Conservation (phyloP, 495 filamentous ascomycete species). For the Tuber microsphaerosporum region DNA sequence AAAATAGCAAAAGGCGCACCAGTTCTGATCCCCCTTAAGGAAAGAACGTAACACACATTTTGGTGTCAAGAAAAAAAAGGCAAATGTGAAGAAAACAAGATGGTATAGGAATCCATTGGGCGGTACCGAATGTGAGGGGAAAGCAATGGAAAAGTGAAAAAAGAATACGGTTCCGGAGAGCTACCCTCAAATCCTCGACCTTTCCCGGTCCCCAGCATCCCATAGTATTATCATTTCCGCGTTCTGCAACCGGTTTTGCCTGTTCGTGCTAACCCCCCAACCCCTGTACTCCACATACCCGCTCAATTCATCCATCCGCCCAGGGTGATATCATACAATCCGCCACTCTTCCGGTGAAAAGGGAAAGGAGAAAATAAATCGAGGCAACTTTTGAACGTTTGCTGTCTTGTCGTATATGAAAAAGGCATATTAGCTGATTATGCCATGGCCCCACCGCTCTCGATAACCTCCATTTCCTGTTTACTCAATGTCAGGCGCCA, state of each 20-base stretch:
- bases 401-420: conserved; percentile 14
- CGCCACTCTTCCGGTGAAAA: not conserved
- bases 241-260: not conserved
- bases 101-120: not conserved
- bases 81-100: not conserved
- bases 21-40: not conserved
- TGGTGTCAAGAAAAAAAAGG: not conserved
- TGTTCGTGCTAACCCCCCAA: not conserved
- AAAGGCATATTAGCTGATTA: conserved; percentile 22
- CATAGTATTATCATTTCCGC: not conserved
- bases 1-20: not conserved
- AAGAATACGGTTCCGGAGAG: not conserved
- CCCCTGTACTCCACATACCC: not conserved
- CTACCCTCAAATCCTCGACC: not conserved
- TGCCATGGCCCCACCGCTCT: conserved; percentile 70
- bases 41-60: not conserved
- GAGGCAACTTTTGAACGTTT: conserved; percentile 9
- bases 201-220: not conserved
- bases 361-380: conserved; percentile 9
- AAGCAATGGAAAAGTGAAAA: not conserved
- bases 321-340: conserved; percentile 15
- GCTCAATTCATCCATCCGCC: not conserved
- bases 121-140: not conserved
- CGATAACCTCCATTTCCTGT: conserved; percentile 89
- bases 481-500: conserved; percentile 61